Conservation (phyloP, 139 green algal species). For the Dunaliella sp. region DNA sequence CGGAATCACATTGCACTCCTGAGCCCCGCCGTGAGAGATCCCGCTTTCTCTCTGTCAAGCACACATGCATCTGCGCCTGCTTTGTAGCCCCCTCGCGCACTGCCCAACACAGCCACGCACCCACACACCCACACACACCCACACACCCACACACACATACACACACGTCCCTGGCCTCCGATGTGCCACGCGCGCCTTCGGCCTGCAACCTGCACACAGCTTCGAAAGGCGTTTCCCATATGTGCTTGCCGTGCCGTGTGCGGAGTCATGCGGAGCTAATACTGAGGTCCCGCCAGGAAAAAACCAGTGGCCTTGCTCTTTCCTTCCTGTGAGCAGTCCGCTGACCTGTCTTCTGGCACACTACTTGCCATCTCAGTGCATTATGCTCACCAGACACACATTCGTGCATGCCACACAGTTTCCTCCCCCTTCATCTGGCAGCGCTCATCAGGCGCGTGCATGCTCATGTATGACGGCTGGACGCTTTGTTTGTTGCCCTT, state of each 20-base stretch:
- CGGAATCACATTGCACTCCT: not conserved
- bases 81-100: not conserved
- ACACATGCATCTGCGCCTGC: not conserved
- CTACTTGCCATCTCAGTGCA: not conserved
- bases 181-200: not conserved
- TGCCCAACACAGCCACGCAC: not conserved
- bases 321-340: not conserved
- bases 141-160: too few relatives aligned
- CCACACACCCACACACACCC: too few relatives aligned
- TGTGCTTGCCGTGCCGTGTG: not conserved
- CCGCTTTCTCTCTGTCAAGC: too few relatives aligned
- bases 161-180: not conserved
- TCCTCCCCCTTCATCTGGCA: not conserved
- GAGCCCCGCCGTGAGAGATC: not conserved
- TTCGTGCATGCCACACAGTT: not conserved
- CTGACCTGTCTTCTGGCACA: conserved; percentile 15
- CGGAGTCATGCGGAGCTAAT: conserved; percentile 1
- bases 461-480: not conserved
- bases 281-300: conserved; percentile 4
- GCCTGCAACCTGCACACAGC: not conserved
- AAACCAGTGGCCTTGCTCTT: conserved; percentile 9
- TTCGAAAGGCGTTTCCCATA: conserved; percentile 12
- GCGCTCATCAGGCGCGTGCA: not conserved
- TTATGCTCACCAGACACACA: not conserved
- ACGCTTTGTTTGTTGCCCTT: not conserved